Evolutionary conservation across 345 rosid genomes (phyloP), one percentile per base, ranked within the genome.

Genomic region (Linum lewisii): DNA sequence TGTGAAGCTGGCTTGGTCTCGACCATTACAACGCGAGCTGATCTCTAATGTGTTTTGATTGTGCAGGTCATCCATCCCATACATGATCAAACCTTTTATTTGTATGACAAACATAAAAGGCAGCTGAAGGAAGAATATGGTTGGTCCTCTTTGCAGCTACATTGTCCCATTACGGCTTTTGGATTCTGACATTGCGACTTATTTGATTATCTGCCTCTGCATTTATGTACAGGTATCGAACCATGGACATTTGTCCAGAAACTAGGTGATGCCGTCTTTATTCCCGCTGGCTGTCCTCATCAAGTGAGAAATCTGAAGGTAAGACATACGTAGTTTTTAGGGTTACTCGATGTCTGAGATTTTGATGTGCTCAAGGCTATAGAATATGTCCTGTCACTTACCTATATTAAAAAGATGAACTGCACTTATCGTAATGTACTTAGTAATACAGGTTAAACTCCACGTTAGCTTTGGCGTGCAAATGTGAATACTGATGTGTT

Each of bases 51-150:
- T 14, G 47, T 42, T 42, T 42, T 11, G 47, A 42, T 42, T 65
- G 61, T 61, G 61, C 69, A 79, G 87, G 81, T 82, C 60, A 23
- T 52, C 67, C 87, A 82, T 74, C 84, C 87, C 21, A 79, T 79
- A 45, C 87, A 79, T 65, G 87, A 82, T 50, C 82, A 82, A 62
- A 79, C 74, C 59, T 51, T 82, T 47, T 82, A 66, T 66, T 72
- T 82, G 51, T 75, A 57, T 26, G 79, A 79, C 63, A 75, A 57
- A 67, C 87, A 82, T 57, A 82, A 79, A 56, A 75, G 36, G 66
- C 74, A 73, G 73, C 79, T 82, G 62, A 82, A 79, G 75, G 78
- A 82, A 75, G 87, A 82, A 76, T 82, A 70, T 55, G 45, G 84
- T 82, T 9, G 16, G 24, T 52, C 25, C 7, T 52, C 56, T 9